These are phyloP conservation scores for Immersiella caudata DNA, from an alignment of 495 filamentous ascomycete species.

Conservation along the genomic window DNA sequence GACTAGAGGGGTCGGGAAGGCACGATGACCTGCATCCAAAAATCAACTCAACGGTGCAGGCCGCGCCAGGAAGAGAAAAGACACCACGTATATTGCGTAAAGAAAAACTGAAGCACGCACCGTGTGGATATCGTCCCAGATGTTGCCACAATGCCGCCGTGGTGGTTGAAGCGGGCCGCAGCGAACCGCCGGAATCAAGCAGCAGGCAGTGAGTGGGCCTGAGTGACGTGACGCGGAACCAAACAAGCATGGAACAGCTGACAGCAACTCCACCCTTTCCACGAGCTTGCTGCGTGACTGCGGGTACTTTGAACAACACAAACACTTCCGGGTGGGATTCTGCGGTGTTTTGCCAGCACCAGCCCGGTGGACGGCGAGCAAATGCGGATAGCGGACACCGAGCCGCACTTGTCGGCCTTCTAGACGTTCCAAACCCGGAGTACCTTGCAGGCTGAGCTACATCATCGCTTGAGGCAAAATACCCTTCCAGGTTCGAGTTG, in stretches of 20 bases:
- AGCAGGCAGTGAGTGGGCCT: not conserved
- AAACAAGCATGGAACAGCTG: not conserved
- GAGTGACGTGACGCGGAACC: not conserved
- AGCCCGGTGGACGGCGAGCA: not conserved
- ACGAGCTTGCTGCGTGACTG: not conserved
- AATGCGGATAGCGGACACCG: not conserved
- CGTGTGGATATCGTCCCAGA: not conserved
- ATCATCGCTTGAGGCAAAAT: no score
- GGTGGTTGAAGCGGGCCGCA: not conserved
- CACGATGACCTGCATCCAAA: constrained; percentile 16
- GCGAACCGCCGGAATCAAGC: not conserved
- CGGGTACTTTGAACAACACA: not conserved
- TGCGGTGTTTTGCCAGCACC: not conserved
- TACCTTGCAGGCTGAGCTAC: no score
- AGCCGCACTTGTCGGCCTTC: no score
- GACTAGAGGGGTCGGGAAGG: constrained; percentile 9
- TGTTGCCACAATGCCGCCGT: not conserved
- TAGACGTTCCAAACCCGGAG: no score
- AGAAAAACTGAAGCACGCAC: not conserved
- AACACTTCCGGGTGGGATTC: not conserved
- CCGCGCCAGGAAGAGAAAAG: not conserved
- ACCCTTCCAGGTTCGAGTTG: not conserved
- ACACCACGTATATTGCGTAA: not conserved
- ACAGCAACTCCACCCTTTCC: not conserved
- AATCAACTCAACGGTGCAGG: not conserved